These are phyloP conservation scores for Phytophthora aleatoria DNA, from an alignment of 352 stramenopile species.

Conservation along the genomic window DNA sequence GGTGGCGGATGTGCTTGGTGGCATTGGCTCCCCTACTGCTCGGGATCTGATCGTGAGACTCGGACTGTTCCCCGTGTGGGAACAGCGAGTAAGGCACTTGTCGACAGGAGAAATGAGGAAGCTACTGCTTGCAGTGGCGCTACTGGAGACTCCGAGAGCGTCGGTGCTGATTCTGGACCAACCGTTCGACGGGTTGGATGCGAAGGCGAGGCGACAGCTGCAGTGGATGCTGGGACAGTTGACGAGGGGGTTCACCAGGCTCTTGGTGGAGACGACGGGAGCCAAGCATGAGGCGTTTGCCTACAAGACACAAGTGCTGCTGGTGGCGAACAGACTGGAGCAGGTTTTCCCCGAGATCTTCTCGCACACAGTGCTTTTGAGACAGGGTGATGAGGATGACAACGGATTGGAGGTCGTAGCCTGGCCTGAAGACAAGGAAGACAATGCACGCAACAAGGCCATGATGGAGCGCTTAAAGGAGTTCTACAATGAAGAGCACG, in stretches of 20 bases:
- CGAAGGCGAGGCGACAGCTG: slow-evolving; percentile 72
- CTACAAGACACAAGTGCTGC: slow-evolving; percentile 87
- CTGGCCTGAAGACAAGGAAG: slow-evolving; percentile 37
- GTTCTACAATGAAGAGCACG: slow-evolving; percentile 47
- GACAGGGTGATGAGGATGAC: slow-evolving; percentile 21
- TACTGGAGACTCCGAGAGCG: slow-evolving; percentile 73
- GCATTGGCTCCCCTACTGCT: slow-evolving; percentile 68
- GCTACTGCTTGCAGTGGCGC: slow-evolving; percentile 83
- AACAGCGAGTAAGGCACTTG: slow-evolving; percentile 82
- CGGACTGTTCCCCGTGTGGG: slow-evolving; percentile 90
- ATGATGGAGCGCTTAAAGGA: slow-evolving; percentile 43
- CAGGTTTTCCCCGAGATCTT: slow-evolving; percentile 88
- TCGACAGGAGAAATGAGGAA: slow-evolving; percentile 94
- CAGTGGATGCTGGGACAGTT: slow-evolving; percentile 87
- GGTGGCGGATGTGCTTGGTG: slow-evolving; percentile 70
- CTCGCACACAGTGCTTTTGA: slow-evolving; percentile 62
- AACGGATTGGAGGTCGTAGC: slow-evolving; percentile 40
- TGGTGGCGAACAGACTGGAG: slow-evolving; percentile 89
- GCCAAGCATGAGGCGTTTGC: slow-evolving; percentile 79
- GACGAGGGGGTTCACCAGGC: slow-evolving; percentile 84
- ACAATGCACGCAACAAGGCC: slow-evolving; percentile 32
- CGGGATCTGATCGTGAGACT: slow-evolving; percentile 92
- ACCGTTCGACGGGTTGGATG: slow-evolving; percentile 94
- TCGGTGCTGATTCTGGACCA: slow-evolving; percentile 92
- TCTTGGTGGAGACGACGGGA: slow-evolving; percentile 88